A percentile compares a stretch with the other conserved stretches of the same genome.
phyloP scores from a whole-genome alignment of 2,329 filamentous ascomycete genomes.

The Ophioceras dolichostomum region DNA sequence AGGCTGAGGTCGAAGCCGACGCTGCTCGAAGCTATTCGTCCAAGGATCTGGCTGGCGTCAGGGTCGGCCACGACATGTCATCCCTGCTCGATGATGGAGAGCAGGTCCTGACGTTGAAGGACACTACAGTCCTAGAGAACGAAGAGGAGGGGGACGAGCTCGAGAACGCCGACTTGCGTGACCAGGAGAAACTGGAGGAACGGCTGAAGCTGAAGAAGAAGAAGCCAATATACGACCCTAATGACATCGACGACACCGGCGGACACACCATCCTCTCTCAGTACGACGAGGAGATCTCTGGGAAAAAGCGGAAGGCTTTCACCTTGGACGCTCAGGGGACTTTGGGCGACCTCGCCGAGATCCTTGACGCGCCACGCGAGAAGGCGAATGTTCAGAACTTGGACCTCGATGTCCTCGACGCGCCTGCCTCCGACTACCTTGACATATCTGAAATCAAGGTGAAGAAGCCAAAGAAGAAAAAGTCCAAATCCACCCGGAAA shows the following conservation, averaged over 20 bases:
- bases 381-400: constrained; percentile 58
- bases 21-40: constrained; percentile 63
- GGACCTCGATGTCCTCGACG: constrained; percentile 62
- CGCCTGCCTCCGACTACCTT: constrained; percentile 73
- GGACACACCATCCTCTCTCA: constrained; percentile 65
- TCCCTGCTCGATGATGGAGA: constrained; percentile 75
- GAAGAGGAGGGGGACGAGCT: constrained; percentile 87
- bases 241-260: constrained; percentile 54
- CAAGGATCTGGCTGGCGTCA: constrained; percentile 78
- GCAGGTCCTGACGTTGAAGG: constrained; percentile 89
- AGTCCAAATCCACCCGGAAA: constrained; percentile 62
- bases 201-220: constrained; percentile 82
- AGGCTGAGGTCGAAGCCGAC: constrained; percentile 54
- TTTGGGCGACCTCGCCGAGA: constrained; percentile 49
- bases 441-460: constrained; percentile 81
- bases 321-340: constrained; percentile 71
- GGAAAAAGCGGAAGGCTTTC: constrained; percentile 81
- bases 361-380: constrained; percentile 36
- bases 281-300: constrained; percentile 90
- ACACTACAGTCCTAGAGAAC: constrained; percentile 71
- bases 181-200: constrained; percentile 61
- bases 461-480: constrained; percentile 90
- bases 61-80: constrained; percentile 76
- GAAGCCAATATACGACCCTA: constrained; percentile 77
- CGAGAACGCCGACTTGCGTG: constrained; percentile 61